Evolutionary conservation across 805 yeast genomes (phyloP).

Genomic region (Babjeviella inositovora): DNA sequence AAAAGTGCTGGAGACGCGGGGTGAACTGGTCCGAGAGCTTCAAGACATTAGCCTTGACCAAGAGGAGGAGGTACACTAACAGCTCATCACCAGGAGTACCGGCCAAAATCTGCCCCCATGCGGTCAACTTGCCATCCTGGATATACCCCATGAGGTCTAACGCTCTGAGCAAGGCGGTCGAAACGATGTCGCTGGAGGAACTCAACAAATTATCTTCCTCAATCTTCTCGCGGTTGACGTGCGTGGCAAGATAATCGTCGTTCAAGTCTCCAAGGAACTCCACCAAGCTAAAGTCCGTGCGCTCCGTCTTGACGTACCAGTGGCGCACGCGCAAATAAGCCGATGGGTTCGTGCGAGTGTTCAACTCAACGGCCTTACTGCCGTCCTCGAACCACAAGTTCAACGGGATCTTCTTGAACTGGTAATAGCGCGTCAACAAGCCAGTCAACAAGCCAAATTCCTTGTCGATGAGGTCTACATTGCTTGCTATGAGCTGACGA

Average conservation of each 20-base stretch:
- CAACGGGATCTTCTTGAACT: slow-evolving; percentile 46
- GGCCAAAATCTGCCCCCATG: slow-evolving; percentile 34
- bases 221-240: slow-evolving; percentile 4
- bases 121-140: slow-evolving; percentile 21
- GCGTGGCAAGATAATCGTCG: slow-evolving; percentile 10
- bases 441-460: slow-evolving; percentile 56
- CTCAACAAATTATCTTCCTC: slow-evolving; percentile 15
- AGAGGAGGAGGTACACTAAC: slow-evolving; percentile 27
- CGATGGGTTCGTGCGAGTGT: slow-evolving; percentile 38
- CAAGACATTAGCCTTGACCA: slow-evolving; percentile 24
- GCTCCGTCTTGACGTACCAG: slow-evolving; percentile 4
- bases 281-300: slow-evolving; percentile 9
- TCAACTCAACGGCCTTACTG: slow-evolving; percentile 17
- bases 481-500: slow-evolving; percentile 30
- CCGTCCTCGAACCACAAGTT: slow-evolving; percentile 38
- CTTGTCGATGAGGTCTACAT: slow-evolving; percentile 33
- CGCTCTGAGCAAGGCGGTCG: slow-evolving; percentile 38
- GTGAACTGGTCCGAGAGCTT: slow-evolving; percentile 17
- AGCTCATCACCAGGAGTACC: slow-evolving; percentile 11
- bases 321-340: slow-evolving; percentile 18
- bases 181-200: slow-evolving; percentile 33
- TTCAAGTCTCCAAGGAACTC: slow-evolving; percentile 8
- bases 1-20: slow-evolving; percentile 17
- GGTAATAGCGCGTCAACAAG: slow-evolving; percentile 72
- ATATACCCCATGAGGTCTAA: slow-evolving; percentile 30